These are phyloP conservation scores for Penicillium sp. DNA, from an alignment of 2,329 filamentous ascomycete genomes.

Conservation along the genomic window DNA sequence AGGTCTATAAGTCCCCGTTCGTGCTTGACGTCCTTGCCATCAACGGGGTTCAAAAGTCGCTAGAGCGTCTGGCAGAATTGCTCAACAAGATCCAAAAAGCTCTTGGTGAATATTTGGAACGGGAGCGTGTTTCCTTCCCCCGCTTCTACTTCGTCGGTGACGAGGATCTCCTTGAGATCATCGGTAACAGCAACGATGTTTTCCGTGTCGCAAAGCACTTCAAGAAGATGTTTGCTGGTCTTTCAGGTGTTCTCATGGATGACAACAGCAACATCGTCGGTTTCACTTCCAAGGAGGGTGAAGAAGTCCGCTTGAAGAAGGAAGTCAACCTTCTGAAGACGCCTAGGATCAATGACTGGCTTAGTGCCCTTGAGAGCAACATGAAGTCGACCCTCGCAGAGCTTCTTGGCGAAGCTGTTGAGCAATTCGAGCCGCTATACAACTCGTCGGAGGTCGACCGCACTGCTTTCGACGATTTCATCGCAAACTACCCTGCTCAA, in stretches of 20 bases:
- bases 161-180: constrained; percentile 97
- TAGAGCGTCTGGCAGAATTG: constrained; percentile 94
- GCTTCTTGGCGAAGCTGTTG: constrained; percentile 82
- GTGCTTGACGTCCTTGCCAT: constrained; percentile 97
- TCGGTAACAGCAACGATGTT: constrained; percentile 98
- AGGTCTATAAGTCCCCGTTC: constrained; percentile 94
- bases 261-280: constrained; percentile 88
- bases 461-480: constrained; percentile 75
- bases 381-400: constrained; percentile 97
- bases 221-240: constrained; percentile 99
- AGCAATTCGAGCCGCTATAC: constrained; percentile 81
- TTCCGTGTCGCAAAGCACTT: constrained; percentile 97
- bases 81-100: constrained; percentile 99
- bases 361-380: constrained; percentile 86
- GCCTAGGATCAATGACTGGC: constrained; percentile 97
- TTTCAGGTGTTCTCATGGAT: constrained; percentile 88
- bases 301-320: constrained; percentile 83
- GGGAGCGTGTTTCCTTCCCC: constrained; percentile 95
- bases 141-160: constrained; percentile 99
- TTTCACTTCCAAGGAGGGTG: constrained; percentile 94
- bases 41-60: constrained; percentile 89
- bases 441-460: constrained; percentile 71
- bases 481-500: constrained; percentile 85
- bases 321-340: constrained; percentile 92
- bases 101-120: constrained; percentile 96